A percentile compares a stretch with the other conserved stretches of the same genome.
phyloP scores from a whole-genome alignment of 768 basidiomycete genomes.

The Suillus brevipes region DNA sequence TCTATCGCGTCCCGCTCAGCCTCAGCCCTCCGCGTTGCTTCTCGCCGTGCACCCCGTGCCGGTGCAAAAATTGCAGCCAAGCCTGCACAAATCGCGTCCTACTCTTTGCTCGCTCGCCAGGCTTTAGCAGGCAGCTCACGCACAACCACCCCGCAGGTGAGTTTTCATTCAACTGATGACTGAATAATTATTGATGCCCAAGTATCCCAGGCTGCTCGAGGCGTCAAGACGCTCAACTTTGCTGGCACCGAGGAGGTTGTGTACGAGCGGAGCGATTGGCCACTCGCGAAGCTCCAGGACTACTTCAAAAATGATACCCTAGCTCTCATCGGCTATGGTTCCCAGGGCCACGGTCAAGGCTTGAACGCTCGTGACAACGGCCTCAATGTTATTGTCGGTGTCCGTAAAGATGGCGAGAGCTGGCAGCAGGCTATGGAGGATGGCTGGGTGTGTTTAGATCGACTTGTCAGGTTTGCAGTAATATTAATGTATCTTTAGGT shows the following conservation, averaged over 20 bases:
- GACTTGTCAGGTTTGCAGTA: not conserved
- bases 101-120: conserved; percentile 64
- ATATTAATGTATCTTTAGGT: conserved; percentile 46
- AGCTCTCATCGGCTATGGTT: conserved; percentile 98
- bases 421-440: conserved; percentile 96
- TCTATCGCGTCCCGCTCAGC: conserved; percentile 66
- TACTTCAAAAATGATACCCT: conserved; percentile 99
- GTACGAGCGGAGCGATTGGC: conserved; percentile 98
- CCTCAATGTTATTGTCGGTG: conserved; percentile 97
- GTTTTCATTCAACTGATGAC: conserved; percentile 9
- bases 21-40: conserved; percentile 60
- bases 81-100: conserved; percentile 57
- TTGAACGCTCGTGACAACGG: conserved; percentile 99
- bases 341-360: conserved; percentile 98
- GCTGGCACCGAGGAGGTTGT: conserved; percentile 92
- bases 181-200: not conserved
- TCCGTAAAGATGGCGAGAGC: conserved; percentile 93
- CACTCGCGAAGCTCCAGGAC: conserved; percentile 94
- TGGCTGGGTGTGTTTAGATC: conserved; percentile 73
- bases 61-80: conserved; percentile 40
- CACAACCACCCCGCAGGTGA: conserved; percentile 39
- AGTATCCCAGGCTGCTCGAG: conserved; percentile 53
- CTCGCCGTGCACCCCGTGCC: conserved; percentile 63
- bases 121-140: conserved; percentile 26
- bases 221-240: conserved; percentile 95